Percentiles rank a stretch among this genome's conserved stretches.
Evolutionary conservation across 768 basidiomycete genomes (phyloP).

Genomic region (Kwoniella sp.): DNA sequence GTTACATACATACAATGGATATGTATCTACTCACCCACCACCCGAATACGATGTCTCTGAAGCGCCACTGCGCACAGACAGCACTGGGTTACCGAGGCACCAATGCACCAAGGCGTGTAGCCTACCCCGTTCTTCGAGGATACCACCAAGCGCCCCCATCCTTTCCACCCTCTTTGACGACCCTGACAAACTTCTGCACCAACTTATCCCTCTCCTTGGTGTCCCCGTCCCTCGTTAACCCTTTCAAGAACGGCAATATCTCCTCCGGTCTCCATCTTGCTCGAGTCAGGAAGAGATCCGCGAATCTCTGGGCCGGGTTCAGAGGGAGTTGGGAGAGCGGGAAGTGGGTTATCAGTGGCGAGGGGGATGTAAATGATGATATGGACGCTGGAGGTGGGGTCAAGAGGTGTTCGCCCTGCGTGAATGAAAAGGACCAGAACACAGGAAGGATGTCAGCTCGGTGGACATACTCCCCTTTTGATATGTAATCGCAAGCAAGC

Average conservation of each 20-base stretch:
- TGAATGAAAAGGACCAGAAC: no score
- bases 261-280: conserved; percentile 66
- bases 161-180: conserved; percentile 68
- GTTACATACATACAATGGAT: no score
- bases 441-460: no score
- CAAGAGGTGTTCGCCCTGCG: conserved; percentile 75
- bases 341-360: conserved; percentile 67
- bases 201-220: conserved; percentile 84
- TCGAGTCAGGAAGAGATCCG: conserved; percentile 74
- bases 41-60: no score
- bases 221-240: conserved; percentile 70
- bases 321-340: conserved; percentile 72
- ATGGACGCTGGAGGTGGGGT: conserved; percentile 55
- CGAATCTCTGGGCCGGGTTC: conserved; percentile 78
- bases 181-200: conserved; percentile 80
- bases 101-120: background rate
- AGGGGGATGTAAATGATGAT: conserved; percentile 44
- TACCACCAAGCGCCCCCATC: conserved; percentile 68
- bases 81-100: no score
- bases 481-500: no score
- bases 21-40: no score
- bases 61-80: no score
- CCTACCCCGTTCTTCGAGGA: conserved; percentile 41
- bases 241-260: conserved; percentile 76
- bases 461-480: no score